phyloP scores from a whole-genome alignment of 495 filamentous ascomycete genomes.

The Aspergillus saccharolyticus region DNA sequence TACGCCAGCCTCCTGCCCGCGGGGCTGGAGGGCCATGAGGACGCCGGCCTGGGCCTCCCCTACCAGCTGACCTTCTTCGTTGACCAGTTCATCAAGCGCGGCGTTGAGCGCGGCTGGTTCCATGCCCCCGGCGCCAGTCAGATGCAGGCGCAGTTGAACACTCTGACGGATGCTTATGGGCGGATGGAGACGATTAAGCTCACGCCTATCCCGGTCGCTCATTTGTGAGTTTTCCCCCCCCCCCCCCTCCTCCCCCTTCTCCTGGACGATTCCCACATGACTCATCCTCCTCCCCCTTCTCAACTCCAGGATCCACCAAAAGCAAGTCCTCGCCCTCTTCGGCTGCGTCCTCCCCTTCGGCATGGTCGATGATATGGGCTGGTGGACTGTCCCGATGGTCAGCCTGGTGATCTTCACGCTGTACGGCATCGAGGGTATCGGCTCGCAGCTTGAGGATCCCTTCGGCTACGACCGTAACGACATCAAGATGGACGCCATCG shows the following conservation, averaged over 20 bases:
- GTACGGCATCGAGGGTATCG: slow-evolving; percentile 72
- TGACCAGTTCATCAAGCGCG: slow-evolving; percentile 62
- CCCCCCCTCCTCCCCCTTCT: too few relatives aligned
- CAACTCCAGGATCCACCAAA: slow-evolving; percentile 58
- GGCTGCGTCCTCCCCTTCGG: slow-evolving; percentile 70
- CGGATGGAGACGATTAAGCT: slow-evolving; percentile 70
- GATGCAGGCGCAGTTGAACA: slow-evolving; percentile 59
- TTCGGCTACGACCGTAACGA: slow-evolving; percentile 73
- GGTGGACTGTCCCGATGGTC: slow-evolving; percentile 68
- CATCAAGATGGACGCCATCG: slow-evolving; percentile 74
- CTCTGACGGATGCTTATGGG: slow-evolving; percentile 60
- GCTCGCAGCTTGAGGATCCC: slow-evolving; percentile 68
- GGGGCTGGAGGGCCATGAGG: slow-evolving; percentile 56
- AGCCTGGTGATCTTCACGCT: slow-evolving; percentile 67
- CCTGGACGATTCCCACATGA: too few relatives aligned
- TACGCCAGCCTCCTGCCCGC: slow-evolving; percentile 58
- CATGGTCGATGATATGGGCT: slow-evolving; percentile 65
- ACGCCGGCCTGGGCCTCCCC: slow-evolving; percentile 59
- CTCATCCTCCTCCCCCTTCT: not conserved
- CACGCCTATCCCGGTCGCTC: slow-evolving; percentile 70
- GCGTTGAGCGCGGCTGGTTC: slow-evolving; percentile 54
- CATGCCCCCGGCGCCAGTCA: slow-evolving; percentile 56
- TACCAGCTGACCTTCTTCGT: slow-evolving; percentile 64
- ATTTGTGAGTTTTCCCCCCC: slow-evolving; percentile 46
- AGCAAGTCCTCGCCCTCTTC: slow-evolving; percentile 69